Conservation (phyloP, 2,329 filamentous ascomycete genomes). For the Apiospora saccharicola region DNA sequence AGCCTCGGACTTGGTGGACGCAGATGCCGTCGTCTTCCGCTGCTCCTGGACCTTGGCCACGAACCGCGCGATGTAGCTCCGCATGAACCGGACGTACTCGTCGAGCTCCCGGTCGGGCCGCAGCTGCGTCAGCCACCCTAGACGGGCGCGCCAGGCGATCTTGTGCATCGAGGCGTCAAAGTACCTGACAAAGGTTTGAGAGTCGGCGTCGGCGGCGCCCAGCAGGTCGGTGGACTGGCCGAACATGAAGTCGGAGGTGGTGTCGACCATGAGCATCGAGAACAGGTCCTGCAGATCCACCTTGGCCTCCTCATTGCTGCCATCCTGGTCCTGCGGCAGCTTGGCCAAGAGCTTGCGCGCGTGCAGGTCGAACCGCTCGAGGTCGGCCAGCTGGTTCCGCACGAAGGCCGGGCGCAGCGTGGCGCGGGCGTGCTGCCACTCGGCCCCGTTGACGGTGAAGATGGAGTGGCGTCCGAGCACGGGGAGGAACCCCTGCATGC, state of each 20-base stretch:
- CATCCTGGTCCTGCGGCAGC: slow-evolving; percentile 63
- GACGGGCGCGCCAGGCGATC: slow-evolving; percentile 47
- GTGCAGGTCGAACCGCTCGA: slow-evolving; percentile 75
- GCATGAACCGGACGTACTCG: slow-evolving; percentile 48
- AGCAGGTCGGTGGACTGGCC: slow-evolving; percentile 53
- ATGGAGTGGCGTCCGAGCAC: slow-evolving; percentile 60
- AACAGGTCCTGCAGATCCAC: slow-evolving; percentile 71
- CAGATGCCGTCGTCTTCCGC: slow-evolving; percentile 43
- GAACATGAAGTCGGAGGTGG: slow-evolving; percentile 71
- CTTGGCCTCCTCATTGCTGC: slow-evolving; percentile 49
- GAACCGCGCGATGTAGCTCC: slow-evolving; percentile 51
- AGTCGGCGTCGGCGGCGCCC: slow-evolving; percentile 44
- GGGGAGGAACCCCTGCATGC: slow-evolving; percentile 47
- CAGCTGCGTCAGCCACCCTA: slow-evolving; percentile 49
- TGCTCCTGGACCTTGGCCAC: slow-evolving; percentile 39
- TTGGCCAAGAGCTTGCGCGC: slow-evolving; percentile 65
- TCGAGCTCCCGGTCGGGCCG: slow-evolving; percentile 48
- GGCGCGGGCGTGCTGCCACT: slow-evolving; percentile 60
- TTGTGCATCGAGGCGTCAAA: slow-evolving; percentile 57
- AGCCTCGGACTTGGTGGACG: slow-evolving; percentile 36
- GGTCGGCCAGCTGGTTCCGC: slow-evolving; percentile 66
- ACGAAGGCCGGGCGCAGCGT: slow-evolving; percentile 63
- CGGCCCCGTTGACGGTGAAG: slow-evolving; percentile 60
- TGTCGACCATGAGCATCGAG: slow-evolving; percentile 71
- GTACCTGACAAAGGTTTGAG: slow-evolving; percentile 52